These are phyloP conservation scores for Vanrija humicola DNA, from an alignment of 1,284 basidiomycete species.

Conservation along the genomic window DNA sequence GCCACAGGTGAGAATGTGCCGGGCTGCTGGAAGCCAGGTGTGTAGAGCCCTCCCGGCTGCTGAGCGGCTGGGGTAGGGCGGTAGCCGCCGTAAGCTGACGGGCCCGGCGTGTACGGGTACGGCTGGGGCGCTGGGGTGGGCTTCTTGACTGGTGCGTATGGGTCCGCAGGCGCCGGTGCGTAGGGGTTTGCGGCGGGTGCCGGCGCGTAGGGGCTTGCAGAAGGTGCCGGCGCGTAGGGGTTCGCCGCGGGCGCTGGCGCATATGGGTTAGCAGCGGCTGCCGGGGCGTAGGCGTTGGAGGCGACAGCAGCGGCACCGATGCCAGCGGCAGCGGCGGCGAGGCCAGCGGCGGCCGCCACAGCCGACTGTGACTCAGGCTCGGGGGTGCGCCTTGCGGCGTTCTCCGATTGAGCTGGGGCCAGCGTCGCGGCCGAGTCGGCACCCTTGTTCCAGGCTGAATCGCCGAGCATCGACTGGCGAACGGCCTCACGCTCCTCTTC, in stretches of 20 bases:
- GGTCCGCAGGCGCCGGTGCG: constrained; percentile 9
- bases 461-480: constrained; percentile 28
- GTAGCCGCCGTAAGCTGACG: not conserved
- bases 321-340: not conserved
- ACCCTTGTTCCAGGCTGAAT: constrained; percentile 1
- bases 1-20: not conserved
- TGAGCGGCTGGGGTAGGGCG: not conserved
- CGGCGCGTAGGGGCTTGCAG: constrained; percentile 3
- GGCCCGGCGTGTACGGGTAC: constrained; percentile 12
- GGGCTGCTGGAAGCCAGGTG: not conserved
- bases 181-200: constrained; percentile 6
- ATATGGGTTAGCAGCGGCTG: constrained; percentile 1
- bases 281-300: not conserved
- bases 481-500: constrained; percentile 41
- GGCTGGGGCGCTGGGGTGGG: constrained; percentile 8
- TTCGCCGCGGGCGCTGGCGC: constrained; percentile 4
- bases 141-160: constrained; percentile 20
- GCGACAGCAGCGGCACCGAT: too few species aligned
- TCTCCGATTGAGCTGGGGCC: constrained; percentile 2
- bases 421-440: not conserved
- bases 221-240: constrained; percentile 2
- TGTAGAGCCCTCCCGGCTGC: not conserved
- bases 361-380: not conserved
- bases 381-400: constrained; percentile 1
- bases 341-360: too few species aligned